These are phyloP conservation scores for Prunella vulgaris DNA, from an alignment of 257 asterid species.

Conservation along the genomic window DNA sequence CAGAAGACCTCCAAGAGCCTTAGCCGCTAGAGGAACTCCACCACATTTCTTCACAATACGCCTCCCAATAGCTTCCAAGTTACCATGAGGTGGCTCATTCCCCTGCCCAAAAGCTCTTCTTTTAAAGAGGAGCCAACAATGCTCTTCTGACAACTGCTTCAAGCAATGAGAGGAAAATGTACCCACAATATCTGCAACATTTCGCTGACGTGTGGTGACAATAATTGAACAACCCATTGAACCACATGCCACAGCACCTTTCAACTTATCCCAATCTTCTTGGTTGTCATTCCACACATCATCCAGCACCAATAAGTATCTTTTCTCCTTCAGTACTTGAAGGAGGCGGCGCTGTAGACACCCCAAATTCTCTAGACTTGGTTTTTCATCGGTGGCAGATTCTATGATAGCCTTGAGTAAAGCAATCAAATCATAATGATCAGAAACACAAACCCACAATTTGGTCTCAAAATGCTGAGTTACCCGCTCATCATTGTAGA, in stretches of 20 bases:
- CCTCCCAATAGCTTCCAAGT: constrained; percentile 24
- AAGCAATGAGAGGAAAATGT: background rate
- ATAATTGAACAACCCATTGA: too few species aligned
- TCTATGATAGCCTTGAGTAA: background rate
- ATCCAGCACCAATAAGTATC: background rate
- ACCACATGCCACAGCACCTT: too few species aligned
- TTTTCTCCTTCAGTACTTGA: background rate
- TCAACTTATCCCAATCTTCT: too few species aligned
- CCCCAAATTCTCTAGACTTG: too few species aligned
- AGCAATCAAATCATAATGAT: background rate
- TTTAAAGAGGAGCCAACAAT: background rate
- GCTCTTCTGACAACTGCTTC: too few species aligned
- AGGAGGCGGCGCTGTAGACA: background rate
- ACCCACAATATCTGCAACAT: background rate
- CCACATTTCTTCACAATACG: constrained; percentile 26
- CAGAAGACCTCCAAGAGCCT: constrained; percentile 30
- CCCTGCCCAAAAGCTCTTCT: background rate
- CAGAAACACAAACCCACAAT: background rate
- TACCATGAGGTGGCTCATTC: background rate
- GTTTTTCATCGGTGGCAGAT: background rate
- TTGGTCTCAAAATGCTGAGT: background rate
- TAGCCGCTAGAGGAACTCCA: constrained; percentile 36
- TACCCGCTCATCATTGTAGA: background rate
- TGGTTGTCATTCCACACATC: background rate
- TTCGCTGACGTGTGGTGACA: too few species aligned